These are phyloP conservation scores for Stachybotrys chartarum DNA, from an alignment of 2,329 filamentous ascomycete species.

Conservation along the genomic window DNA sequence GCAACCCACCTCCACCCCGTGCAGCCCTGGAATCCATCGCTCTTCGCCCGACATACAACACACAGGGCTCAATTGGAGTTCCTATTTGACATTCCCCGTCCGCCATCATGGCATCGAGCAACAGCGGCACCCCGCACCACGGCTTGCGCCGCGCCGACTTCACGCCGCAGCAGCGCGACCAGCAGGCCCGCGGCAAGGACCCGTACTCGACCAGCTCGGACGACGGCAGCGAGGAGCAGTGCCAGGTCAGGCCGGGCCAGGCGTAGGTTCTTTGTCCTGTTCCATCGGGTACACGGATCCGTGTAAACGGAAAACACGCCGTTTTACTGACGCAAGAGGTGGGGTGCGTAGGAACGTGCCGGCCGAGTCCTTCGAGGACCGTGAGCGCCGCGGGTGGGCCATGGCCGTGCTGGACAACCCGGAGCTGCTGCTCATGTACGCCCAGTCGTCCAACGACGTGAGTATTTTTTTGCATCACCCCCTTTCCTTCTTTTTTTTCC, in stretches of 20 bases:
- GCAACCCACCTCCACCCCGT: too few relatives aligned
- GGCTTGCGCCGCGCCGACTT: constrained; percentile 17
- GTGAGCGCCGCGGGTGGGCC: constrained; percentile 41
- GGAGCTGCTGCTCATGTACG: constrained; percentile 53
- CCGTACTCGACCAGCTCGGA: constrained; percentile 30
- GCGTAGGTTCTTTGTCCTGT: not conserved
- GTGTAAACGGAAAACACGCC: not conserved
- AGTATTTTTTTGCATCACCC: constrained; percentile 14
- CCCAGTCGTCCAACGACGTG: constrained; percentile 47
- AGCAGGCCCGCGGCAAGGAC: constrained; percentile 52
- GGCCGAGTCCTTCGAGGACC: constrained; percentile 32
- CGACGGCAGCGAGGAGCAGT: constrained; percentile 17
- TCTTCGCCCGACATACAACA: too few relatives aligned
- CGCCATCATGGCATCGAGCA: not conserved
- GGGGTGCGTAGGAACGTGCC: constrained; percentile 6
- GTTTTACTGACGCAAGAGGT: not conserved
- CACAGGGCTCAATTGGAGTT: too few relatives aligned
- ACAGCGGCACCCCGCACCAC: not conserved
- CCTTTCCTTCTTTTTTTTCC: not conserved
- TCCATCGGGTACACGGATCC: not conserved
- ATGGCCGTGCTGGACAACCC: constrained; percentile 48
- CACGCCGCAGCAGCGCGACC: constrained; percentile 47
- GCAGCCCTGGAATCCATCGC: too few relatives aligned
- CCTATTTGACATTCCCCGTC: not conserved
- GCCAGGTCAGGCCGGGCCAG: constrained; percentile 4